Percentiles rank a stretch among this genome's conserved stretches.
These are phyloP conservation scores for Aspergillus fischeri DNA, from an alignment of 2,329 filamentous ascomycete species.

Conservation along the genomic window DNA sequence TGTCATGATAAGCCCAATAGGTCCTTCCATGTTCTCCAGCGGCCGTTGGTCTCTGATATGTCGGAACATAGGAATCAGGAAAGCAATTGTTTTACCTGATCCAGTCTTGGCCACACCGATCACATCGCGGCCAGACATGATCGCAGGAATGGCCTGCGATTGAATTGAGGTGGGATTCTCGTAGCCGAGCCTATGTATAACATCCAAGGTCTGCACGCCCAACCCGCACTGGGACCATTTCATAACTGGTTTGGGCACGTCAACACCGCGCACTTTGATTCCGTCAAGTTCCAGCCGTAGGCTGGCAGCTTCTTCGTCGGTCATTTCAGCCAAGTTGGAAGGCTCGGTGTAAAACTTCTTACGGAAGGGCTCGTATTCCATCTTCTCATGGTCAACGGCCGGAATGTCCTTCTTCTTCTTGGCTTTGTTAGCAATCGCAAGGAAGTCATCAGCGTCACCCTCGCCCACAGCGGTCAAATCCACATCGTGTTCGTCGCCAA, in stretches of 20 bases:
- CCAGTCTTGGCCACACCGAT: constrained; percentile 97
- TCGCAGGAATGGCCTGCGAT: constrained; percentile 86
- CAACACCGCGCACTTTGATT: constrained; percentile 85
- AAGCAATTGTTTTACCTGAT: constrained; percentile 95
- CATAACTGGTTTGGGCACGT: constrained; percentile 87
- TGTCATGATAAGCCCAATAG: constrained; percentile 83
- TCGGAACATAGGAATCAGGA: constrained; percentile 92
- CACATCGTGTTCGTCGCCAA: constrained; percentile 76
- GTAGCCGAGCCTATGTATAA: constrained; percentile 76
- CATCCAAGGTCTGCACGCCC: constrained; percentile 78
- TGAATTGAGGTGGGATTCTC: constrained; percentile 91
- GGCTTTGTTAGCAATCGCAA: constrained; percentile 61
- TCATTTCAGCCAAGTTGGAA: constrained; percentile 74
- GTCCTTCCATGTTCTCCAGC: constrained; percentile 78
- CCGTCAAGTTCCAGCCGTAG: constrained; percentile 85
- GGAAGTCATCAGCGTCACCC: constrained; percentile 60
- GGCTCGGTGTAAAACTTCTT: constrained; percentile 96
- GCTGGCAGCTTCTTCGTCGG: constrained; percentile 75
- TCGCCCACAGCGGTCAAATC: constrained; percentile 59
- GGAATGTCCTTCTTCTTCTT: constrained; percentile 96
- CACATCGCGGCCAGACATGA: constrained; percentile 94
- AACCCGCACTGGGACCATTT: constrained; percentile 97
- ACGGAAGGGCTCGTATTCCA: constrained; percentile 78
- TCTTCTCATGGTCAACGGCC: constrained; percentile 76
- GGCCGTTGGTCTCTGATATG: constrained; percentile 93